Percentiles rank a stretch among this genome's conserved stretches.
Evolutionary conservation across 2,329 filamentous ascomycete species (phyloP).

Genomic region (Annulohypoxylon truncatum): DNA sequence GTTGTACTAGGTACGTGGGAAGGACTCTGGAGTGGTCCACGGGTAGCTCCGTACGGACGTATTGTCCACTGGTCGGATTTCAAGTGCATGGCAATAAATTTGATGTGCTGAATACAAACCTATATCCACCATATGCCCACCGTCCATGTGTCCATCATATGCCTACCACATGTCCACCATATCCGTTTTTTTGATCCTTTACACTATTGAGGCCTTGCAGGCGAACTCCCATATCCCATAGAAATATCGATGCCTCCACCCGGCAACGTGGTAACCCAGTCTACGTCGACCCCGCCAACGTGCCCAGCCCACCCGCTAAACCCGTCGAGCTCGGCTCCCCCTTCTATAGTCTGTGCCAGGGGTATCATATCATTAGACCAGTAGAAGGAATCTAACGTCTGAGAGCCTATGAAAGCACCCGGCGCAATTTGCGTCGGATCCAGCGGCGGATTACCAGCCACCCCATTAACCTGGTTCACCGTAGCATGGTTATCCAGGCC

Average conservation of each 20-base stretch:
- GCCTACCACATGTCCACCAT: too few species aligned
- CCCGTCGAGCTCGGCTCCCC: not conserved
- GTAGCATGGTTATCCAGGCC: not conserved
- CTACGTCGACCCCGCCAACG: not conserved
- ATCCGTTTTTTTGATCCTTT: too few species aligned
- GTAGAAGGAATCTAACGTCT: constrained; percentile 9
- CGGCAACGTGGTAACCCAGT: constrained; percentile 7
- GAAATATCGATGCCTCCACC: constrained; percentile 3
- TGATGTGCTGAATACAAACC: too few species aligned
- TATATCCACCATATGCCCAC: too few species aligned
- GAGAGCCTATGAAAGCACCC: not conserved
- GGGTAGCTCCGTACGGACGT: too few species aligned
- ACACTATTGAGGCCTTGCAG: not conserved
- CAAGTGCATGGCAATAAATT: too few species aligned
- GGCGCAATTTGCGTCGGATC: not conserved
- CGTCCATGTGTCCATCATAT: too few species aligned
- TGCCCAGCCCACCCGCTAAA: constrained; percentile 3
- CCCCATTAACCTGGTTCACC: not conserved
- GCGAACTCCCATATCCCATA: not conserved
- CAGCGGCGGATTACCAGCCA: not conserved
- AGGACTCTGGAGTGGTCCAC: too few species aligned
- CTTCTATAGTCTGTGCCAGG: constrained; percentile 13
- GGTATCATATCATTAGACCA: constrained; percentile 20
- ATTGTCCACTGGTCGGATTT: too few species aligned
- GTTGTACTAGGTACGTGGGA: too few species aligned